A percentile compares a stretch with the other conserved stretches of the same genome.
Conservation (phyloP, 1,284 basidiomycete species). For the Sporisorium exsertum region DNA sequence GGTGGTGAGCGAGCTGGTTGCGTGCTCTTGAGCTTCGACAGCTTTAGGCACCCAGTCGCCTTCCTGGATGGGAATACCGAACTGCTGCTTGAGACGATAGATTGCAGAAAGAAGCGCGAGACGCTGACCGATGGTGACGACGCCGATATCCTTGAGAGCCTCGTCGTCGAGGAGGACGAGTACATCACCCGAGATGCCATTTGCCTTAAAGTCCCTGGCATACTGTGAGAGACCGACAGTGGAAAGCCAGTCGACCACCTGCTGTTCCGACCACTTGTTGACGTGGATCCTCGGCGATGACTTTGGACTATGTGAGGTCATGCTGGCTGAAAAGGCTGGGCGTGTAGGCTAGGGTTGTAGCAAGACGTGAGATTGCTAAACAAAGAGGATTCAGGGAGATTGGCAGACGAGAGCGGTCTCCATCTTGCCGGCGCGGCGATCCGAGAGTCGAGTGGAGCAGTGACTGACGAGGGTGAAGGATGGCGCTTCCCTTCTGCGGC, state of each 20-base stretch:
- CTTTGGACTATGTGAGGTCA: slow-evolving; percentile 39
- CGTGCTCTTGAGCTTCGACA: slow-evolving; percentile 38
- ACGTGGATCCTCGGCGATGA: slow-evolving; percentile 52
- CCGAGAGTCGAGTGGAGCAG: background rate
- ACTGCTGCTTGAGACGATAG: slow-evolving; percentile 61
- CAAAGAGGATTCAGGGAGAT: background rate
- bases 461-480: background rate
- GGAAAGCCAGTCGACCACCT: slow-evolving; percentile 59
- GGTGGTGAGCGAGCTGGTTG: slow-evolving; percentile 16
- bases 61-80: slow-evolving; percentile 62
- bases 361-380: background rate
- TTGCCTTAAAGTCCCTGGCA: slow-evolving; percentile 43
- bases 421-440: background rate
- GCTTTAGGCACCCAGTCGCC: slow-evolving; percentile 63
- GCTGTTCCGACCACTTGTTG: slow-evolving; percentile 56
- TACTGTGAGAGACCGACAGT: slow-evolving; percentile 51
- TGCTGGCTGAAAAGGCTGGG: background rate
- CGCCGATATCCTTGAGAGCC: slow-evolving; percentile 63
- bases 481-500: background rate
- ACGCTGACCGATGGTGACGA: slow-evolving; percentile 64
- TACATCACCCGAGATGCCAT: slow-evolving; percentile 67
- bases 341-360: background rate
- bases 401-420: background rate
- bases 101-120: slow-evolving; percentile 61
- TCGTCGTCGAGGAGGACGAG: slow-evolving; percentile 66